A percentile compares a stretch with the other conserved stretches of the same genome.
Conservation (phyloP, 1,284 basidiomycete genomes). For the Agroathelia rolfsii region DNA sequence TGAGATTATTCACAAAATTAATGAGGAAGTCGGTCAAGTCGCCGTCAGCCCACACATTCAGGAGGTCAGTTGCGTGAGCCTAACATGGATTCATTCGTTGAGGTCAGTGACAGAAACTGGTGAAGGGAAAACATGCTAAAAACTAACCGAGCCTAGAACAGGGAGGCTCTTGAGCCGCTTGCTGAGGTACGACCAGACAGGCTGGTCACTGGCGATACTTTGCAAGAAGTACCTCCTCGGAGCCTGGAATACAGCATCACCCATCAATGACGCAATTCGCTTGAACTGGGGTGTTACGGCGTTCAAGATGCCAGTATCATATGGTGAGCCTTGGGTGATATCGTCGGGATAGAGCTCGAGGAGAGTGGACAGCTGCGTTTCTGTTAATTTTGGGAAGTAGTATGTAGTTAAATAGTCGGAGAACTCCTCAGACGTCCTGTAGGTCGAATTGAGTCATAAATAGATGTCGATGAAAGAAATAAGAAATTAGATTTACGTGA, state of each 20-base stretch:
- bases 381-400: conserved; percentile 22
- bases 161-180: too few relatives aligned
- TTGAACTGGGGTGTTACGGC: conserved; percentile 41
- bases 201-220: conserved; percentile 29
- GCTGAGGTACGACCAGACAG: conserved; percentile 37
- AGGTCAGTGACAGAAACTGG: too few relatives aligned
- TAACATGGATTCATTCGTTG: too few relatives aligned
- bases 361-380: conserved; percentile 21
- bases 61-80: conserved; percentile 10
- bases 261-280: conserved; percentile 39
- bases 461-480: not conserved
- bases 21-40: conserved; percentile 9
- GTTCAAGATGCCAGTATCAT: conserved; percentile 34
- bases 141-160: conserved; percentile 32
- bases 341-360: conserved; percentile 32
- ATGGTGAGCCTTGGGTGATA: conserved; percentile 39
- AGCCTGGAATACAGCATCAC: conserved; percentile 45
- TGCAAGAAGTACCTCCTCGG: conserved; percentile 43
- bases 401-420: conserved; percentile 24
- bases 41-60: conserved; percentile 6
- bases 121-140: conserved; percentile 9
- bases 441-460: conserved; percentile 5
- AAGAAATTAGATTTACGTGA: conserved; percentile 24
- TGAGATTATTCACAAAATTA: conserved; percentile 9
- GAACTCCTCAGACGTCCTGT: conserved; percentile 27